Conservation (phyloP, 1,139 yeast genomes). For the Debaryomyces fabryi region DNA sequence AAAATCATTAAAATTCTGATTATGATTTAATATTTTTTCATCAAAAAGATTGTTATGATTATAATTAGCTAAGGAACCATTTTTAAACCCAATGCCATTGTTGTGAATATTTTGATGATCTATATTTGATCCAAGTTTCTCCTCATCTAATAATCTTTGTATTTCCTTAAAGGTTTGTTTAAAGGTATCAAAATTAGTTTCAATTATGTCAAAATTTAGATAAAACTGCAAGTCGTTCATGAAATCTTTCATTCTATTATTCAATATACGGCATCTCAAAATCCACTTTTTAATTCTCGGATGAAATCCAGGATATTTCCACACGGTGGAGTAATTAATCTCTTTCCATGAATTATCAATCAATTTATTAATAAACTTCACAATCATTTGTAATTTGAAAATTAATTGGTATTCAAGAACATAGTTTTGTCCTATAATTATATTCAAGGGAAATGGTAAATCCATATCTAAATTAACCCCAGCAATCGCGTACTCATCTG, state of each 20-base stretch:
- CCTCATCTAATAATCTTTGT: slow-evolving; percentile 18
- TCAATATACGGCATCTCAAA: slow-evolving; percentile 55
- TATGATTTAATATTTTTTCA: slow-evolving; percentile 24
- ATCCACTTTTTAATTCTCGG: slow-evolving; percentile 58
- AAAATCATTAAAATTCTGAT: slow-evolving; percentile 2
- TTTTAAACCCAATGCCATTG: slow-evolving; percentile 14
- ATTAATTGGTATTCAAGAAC: slow-evolving; percentile 79
- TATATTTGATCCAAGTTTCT: slow-evolving; percentile 15
- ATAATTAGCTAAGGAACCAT: slow-evolving; percentile 20
- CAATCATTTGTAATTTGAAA: slow-evolving; percentile 68
- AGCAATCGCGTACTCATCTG: slow-evolving; percentile 36
- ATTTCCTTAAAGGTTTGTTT: slow-evolving; percentile 25
- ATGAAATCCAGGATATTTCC: slow-evolving; percentile 57
- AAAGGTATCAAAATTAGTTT: slow-evolving; percentile 54
- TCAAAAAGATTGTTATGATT: slow-evolving; percentile 34
- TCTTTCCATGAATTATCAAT: slow-evolving; percentile 76
- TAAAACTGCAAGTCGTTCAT: slow-evolving; percentile 59
- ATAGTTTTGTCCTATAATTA: slow-evolving; percentile 70
- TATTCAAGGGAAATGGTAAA: slow-evolving; percentile 85
- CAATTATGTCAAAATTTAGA: slow-evolving; percentile 63
- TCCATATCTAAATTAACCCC: slow-evolving; percentile 64
- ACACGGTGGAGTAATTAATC: slow-evolving; percentile 63
- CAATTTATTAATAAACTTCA: slow-evolving; percentile 62
- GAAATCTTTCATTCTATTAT: slow-evolving; percentile 65
- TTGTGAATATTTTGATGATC: background rate